These are phyloP conservation scores for Salix udensis DNA, from an alignment of 345 rosid genomes.

Conservation along the genomic window DNA sequence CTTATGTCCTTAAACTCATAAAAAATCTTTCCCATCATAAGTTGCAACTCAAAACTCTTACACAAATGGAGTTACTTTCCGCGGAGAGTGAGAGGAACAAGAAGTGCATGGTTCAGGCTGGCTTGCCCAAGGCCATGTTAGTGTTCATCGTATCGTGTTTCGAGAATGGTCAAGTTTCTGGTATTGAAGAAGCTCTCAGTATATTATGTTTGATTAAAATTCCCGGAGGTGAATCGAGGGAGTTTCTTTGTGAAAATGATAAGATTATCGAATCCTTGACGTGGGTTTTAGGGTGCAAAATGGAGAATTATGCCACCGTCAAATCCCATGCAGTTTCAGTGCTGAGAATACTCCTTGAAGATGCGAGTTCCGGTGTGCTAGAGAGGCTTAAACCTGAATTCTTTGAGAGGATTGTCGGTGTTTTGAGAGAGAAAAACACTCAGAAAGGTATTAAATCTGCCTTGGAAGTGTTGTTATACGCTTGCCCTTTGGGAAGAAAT, in stretches of 20 bases:
- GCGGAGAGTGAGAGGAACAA: slow-evolving; percentile 46
- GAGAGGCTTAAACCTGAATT: slow-evolving; percentile 49
- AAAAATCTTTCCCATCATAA: slow-evolving; percentile 23
- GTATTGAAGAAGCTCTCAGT: slow-evolving; percentile 49
- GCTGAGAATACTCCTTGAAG: slow-evolving; percentile 35
- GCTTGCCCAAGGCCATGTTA: slow-evolving; percentile 39
- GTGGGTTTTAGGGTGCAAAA: slow-evolving; percentile 41
- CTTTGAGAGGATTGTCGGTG: slow-evolving; percentile 36
- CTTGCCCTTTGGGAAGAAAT: slow-evolving; percentile 56
- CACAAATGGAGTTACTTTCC: slow-evolving; percentile 43
- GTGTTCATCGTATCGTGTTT: slow-evolving; percentile 31
- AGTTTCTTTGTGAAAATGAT: slow-evolving; percentile 27
- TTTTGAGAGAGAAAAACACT: slow-evolving; percentile 32
- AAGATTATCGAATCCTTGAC: slow-evolving; percentile 42
- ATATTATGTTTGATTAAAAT: slow-evolving; percentile 39
- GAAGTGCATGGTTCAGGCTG: slow-evolving; percentile 50
- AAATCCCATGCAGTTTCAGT: slow-evolving; percentile 43
- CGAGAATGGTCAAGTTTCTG: slow-evolving; percentile 16
- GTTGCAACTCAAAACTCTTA: slow-evolving; percentile 26
- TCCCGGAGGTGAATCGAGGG: slow-evolving; percentile 33
- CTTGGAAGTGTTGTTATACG: slow-evolving; percentile 40
- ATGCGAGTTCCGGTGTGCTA: slow-evolving; percentile 30
- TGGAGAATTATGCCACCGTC: slow-evolving; percentile 17
- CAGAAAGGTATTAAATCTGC: slow-evolving; percentile 50
- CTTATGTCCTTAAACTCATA: slow-evolving; percentile 35